Evolutionary conservation across 352 stramenopile species (phyloP).

Genomic region (Phytophthora sp.): DNA sequence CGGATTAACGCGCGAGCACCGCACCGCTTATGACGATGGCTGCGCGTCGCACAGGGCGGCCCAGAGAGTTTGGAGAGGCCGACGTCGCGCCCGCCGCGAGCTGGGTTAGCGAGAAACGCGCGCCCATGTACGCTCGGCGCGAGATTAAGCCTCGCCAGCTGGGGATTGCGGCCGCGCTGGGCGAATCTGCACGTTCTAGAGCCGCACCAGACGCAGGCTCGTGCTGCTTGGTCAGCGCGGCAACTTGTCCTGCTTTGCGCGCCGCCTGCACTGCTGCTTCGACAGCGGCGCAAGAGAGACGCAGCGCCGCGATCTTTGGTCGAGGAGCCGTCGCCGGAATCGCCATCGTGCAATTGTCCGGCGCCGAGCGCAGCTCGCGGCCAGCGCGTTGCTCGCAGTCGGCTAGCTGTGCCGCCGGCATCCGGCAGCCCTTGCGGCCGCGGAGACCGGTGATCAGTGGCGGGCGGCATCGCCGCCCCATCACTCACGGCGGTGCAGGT

Average conservation of each 20-base stretch:
- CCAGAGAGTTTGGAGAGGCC: conserved; percentile 2
- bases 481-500: neutral
- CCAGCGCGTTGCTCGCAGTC: neutral
- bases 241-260: no score
- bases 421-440: no score
- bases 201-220: neutral
- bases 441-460: neutral
- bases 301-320: conserved; percentile 3
- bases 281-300: conserved; percentile 6
- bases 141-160: conserved; percentile 17
- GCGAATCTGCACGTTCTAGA: conserved; percentile 19
- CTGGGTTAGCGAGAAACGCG: conserved; percentile 18
- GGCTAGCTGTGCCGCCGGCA: no score
- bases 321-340: neutral
- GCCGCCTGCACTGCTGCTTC: neutral
- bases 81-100: neutral
- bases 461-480: neutral
- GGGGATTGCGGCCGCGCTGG: conserved; percentile 14
- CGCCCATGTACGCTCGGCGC: neutral
- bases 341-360: neutral
- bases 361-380: neutral
- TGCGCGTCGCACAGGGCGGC: neutral
- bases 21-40: neutral
- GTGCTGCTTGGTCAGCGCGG: neutral
- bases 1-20: neutral